Evolutionary conservation across 441 rosid genomes (phyloP), one percentile per base, ranked within the genome.

Genomic region (Isatis lusitanica): DNA sequence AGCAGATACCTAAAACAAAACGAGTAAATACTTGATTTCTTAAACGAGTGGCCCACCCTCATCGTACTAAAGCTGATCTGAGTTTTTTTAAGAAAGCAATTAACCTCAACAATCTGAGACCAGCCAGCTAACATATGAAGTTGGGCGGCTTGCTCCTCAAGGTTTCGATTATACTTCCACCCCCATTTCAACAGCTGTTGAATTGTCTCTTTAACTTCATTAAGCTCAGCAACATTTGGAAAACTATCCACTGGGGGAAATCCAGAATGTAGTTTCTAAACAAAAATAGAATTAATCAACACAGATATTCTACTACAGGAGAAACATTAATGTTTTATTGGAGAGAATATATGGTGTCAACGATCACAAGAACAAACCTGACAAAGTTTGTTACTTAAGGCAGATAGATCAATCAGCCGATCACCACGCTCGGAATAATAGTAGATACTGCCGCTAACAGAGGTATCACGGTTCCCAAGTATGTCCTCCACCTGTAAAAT

Each of bases 71-170:
- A 46, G 60, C 63, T 44, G 66, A 40, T 58, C 47, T 42, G 40
- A 50, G 35, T 47, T 17, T 17, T 21, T 55, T 31, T 8, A 64
- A 62, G 51, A 74, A 73, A 58, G 71, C 66, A 78, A 74, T 50
- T 40, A 66, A 94, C 98, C 99, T 95, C 98, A 70, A 87, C 95
- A 76, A 91, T 82, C 72, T 91, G 98, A 66, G 98, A 88, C 98
- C 99, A 95, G 65, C 93, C 99, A 76, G 93, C 84, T 82, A 95
- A 84, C 98, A 91, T 93, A 78, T 95, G 99, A 81, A 93, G 98
- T 77, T 95, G 98, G 74, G 97, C 98, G 77, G 97, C 97, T 80
- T 91, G 97, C 75, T 95, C 99, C 85, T 95, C 98, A 53, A 95
- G 98, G 84, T 93, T 95, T 74, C 85, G 90, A 78, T 95, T 92